Percentiles rank a stretch among this genome's conserved stretches.
Evolutionary conservation across 305 asterid genomes (phyloP).

Genomic region (Coffea humblotiana): DNA sequence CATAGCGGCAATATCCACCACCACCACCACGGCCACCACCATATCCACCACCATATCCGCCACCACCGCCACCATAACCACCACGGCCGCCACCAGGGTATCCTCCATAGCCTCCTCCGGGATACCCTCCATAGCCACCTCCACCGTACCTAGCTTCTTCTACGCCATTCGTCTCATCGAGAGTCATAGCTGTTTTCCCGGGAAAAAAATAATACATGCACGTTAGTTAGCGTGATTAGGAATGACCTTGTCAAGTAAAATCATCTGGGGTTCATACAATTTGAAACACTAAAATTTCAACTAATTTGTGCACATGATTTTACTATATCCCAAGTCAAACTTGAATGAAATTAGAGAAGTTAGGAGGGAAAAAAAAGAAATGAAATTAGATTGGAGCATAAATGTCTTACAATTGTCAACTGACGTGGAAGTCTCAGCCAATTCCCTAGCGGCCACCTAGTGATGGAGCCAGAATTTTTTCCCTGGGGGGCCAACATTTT

Average conservation of each 20-base stretch:
- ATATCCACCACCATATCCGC: not conserved
- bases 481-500: too few relatives aligned
- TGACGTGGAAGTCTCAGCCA: slow-evolving; percentile 6
- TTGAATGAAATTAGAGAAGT: too few relatives aligned
- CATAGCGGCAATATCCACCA: not conserved
- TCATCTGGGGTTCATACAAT: too few relatives aligned
- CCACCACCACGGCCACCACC: not conserved
- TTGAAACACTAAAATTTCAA: too few relatives aligned
- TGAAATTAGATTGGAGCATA: too few relatives aligned
- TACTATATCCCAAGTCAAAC: too few relatives aligned
- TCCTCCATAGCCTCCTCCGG: not conserved
- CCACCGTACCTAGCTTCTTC: slow-evolving; percentile 11
- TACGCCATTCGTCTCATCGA: slow-evolving; percentile 12
- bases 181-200: too few relatives aligned
- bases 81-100: not conserved
- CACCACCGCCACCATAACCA: not conserved
- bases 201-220: not conserved
- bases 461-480: too few relatives aligned
- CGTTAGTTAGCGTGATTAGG: too few relatives aligned
- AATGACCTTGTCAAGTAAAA: too few relatives aligned
- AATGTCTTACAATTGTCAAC: not conserved
- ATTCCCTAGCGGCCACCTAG: slow-evolving; percentile 33
- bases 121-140: not conserved
- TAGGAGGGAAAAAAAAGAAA: too few relatives aligned
- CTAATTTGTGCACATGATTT: too few relatives aligned